phyloP scores from a whole-genome alignment of 768 basidiomycete species.

The Kwoniella sp. region DNA sequence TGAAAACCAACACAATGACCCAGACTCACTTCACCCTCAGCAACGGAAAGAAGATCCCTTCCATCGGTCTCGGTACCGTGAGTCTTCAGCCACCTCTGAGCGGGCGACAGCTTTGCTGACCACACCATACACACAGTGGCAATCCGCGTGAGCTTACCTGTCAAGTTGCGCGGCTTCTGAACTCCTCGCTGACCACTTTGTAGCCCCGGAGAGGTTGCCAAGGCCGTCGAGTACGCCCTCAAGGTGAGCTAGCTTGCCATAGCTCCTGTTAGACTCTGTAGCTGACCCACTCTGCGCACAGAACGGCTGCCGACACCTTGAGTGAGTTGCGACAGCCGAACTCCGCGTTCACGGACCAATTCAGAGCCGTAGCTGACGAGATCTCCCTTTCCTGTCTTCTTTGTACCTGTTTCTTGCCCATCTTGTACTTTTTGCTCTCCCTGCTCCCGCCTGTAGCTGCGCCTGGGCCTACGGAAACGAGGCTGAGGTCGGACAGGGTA shows the following conservation, averaged over 20 bases:
- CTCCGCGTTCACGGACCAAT: neutral
- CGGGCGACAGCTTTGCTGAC: neutral
- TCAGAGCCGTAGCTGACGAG: neutral
- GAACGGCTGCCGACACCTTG: conserved; percentile 44
- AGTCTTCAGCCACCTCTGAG: conserved; percentile 13
- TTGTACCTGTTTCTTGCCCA: neutral
- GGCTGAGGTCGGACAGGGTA: conserved; percentile 64
- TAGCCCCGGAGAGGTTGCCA: conserved; percentile 41
- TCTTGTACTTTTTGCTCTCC: neutral
- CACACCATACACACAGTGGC: conserved; percentile 23
- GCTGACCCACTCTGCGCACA: conserved; percentile 4
- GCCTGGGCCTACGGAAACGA: conserved; percentile 69
- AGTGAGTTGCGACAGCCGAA: conserved; percentile 55
- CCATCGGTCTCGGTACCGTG: conserved; percentile 61
- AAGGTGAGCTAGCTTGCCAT: conserved; percentile 22
- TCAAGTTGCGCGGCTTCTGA: neutral
- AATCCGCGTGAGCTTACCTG: conserved; percentile 32
- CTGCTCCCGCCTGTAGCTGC: conserved; percentile 19
- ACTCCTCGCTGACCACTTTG: neutral
- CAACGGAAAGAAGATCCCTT: conserved; percentile 63
- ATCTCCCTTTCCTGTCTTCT: neutral
- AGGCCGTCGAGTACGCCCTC: conserved; percentile 45
- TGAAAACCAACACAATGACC: conserved; percentile 25
- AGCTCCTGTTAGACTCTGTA: neutral
- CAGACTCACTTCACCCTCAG: conserved; percentile 43